Percentiles rank a stretch among this genome's conserved stretches.
These are phyloP conservation scores for Geotrichum aggregatum DNA, from an alignment of 1,139 yeast genomes.

Conservation along the genomic window DNA sequence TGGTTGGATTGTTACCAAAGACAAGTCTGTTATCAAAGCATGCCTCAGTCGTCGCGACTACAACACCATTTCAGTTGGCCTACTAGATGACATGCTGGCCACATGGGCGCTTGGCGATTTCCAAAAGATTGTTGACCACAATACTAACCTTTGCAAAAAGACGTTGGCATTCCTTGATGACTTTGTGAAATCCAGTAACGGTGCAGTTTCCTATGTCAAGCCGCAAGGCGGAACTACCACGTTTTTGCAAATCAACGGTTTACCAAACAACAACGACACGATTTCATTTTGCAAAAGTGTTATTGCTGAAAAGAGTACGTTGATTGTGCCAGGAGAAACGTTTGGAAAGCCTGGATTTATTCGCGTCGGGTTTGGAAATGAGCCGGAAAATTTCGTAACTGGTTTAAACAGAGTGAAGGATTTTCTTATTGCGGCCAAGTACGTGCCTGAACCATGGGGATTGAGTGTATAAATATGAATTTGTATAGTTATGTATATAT, in stretches of 20 bases:
- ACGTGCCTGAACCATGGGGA: conserved; percentile 14
- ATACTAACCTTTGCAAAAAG: conserved; percentile 38
- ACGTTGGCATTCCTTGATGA: conserved; percentile 42
- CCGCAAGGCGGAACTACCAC: conserved; percentile 53
- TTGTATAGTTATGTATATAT: too few species aligned
- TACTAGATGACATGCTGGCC: conserved; percentile 49
- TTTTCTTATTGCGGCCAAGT: conserved; percentile 13
- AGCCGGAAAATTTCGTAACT: conserved; percentile 37
- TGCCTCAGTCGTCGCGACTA: conserved; percentile 49
- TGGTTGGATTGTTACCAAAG: conserved; percentile 51
- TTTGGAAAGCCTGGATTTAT: conserved; percentile 45
- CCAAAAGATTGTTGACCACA: conserved; percentile 37
- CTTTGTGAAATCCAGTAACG: conserved; percentile 39
- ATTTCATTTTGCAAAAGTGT: conserved; percentile 40
- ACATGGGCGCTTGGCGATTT: conserved; percentile 44
- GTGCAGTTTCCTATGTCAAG: conserved; percentile 41
- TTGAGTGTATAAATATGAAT: too few species aligned
- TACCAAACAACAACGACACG: conserved; percentile 35
- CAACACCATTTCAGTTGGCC: conserved; percentile 50
- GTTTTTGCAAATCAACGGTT: conserved; percentile 40
- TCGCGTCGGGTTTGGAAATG: conserved; percentile 53
- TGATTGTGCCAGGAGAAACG: conserved; percentile 53
- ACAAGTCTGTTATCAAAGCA: conserved; percentile 37
- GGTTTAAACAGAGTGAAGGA: conserved; percentile 34
- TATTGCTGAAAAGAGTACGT: conserved; percentile 39